Base-by-base conservation (phyloP, 2,329 filamentous ascomycete genomes). In the Colletotrichum scovillei region DNA sequence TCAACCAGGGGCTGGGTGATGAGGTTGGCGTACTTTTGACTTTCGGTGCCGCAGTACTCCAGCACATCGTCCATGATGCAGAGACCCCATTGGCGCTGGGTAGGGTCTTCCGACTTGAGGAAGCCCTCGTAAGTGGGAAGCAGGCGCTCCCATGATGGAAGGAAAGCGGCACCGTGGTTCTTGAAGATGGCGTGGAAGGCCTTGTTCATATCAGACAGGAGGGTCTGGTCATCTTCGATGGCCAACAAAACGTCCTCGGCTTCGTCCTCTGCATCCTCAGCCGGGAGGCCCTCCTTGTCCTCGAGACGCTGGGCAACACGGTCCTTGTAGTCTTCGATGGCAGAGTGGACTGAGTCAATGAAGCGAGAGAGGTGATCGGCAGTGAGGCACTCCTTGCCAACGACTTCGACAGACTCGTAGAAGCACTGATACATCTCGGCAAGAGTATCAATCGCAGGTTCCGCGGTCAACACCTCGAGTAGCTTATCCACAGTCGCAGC, bases 351-450 rank as follows among this genome's bases (percentile, higher is more conserved):
- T 1, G 93, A 93, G 76, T 95, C 92, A 78, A 98, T 96, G 82
- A 98, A 99, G 57, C 91, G 91, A 70, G 88, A 87, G 93, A 99
- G 95, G 81, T 98, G 93, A 52, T 92, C 88, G 52, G 88, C 86
- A 6, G 89, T 94, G 59, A 99, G 88, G 80, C 93, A 96, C 78
- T 94, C 92, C 83, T 94, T 94, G 73, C 96, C 96, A 76, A 97
- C 91, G 26, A 98, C 95, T 84, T 98, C 96, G 8, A 99, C 92
- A 30, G 95, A 98, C 83, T 99, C 97, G 82, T 99, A 99, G 87
- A 99, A 99, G 86, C 97, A 99, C 83, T 98, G 96, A 84, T 98
- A 99, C 95, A 99, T 98, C 84, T 98, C 97, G 1, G 97, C 96
- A 59, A 99, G 89, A 0, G 97, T 98, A 78, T 99, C 97, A 72